Conservation (phyloP, 2,329 filamentous ascomycete genomes). For the Fusarium mundagurra region DNA sequence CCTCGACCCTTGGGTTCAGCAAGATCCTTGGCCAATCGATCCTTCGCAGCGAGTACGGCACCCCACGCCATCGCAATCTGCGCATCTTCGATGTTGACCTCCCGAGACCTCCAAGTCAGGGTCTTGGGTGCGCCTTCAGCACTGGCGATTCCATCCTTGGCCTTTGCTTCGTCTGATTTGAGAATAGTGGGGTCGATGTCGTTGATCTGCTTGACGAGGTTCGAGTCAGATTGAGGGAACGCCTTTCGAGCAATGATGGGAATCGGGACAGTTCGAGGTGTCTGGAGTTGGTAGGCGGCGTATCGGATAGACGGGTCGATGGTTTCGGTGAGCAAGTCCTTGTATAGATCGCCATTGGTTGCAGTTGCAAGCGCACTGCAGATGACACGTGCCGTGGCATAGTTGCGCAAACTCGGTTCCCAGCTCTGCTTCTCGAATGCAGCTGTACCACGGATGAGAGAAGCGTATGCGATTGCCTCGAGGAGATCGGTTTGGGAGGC, state of each 20-base stretch:
- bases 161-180: slow-evolving; percentile 60
- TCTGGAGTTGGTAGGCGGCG: slow-evolving; percentile 89
- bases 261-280: slow-evolving; percentile 85
- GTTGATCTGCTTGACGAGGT: slow-evolving; percentile 74
- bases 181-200: slow-evolving; percentile 75
- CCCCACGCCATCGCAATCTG: slow-evolving; percentile 87
- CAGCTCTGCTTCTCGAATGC: slow-evolving; percentile 90
- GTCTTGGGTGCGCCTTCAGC: slow-evolving; percentile 72
- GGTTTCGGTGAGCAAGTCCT: slow-evolving; percentile 84
- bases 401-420: slow-evolving; percentile 79
- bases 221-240: slow-evolving; percentile 73
- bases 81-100: slow-evolving; percentile 91
- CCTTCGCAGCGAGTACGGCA: slow-evolving; percentile 67
- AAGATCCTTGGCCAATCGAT: slow-evolving; percentile 59
- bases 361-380: slow-evolving; percentile 78
- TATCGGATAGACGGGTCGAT: slow-evolving; percentile 95
- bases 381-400: slow-evolving; percentile 80
- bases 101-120: slow-evolving; percentile 85
- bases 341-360: slow-evolving; percentile 76
- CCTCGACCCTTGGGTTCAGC: slow-evolving; percentile 54
- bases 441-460: slow-evolving; percentile 78
- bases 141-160: slow-evolving; percentile 59
- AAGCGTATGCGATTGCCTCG: slow-evolving; percentile 86
- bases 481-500: slow-evolving; percentile 77
- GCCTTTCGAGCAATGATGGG: slow-evolving; percentile 80